Conservation (phyloP, 2,329 filamentous ascomycete species). For the Clonostachys byssicola region DNA sequence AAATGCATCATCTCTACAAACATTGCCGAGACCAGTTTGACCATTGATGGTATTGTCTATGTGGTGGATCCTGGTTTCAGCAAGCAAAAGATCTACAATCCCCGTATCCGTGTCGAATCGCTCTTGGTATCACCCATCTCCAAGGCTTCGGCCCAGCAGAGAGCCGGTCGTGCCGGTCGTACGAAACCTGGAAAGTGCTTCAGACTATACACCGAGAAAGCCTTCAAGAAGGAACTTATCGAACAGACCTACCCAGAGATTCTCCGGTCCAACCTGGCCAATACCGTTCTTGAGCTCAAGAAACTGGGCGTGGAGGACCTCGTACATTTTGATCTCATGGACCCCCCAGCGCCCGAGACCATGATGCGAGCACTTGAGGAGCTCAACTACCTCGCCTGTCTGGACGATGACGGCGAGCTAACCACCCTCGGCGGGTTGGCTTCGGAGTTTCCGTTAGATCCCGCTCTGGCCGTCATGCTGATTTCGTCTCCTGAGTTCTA, state of each 20-base stretch:
- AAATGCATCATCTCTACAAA: slow-evolving; percentile 96
- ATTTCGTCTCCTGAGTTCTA: slow-evolving; percentile 97
- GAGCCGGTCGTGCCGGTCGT: slow-evolving; percentile 98
- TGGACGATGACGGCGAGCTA: slow-evolving; percentile 93
- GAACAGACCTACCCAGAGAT: slow-evolving; percentile 97
- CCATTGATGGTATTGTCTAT: slow-evolving; percentile 98
- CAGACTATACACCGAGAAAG: slow-evolving; percentile 88
- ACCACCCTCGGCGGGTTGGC: slow-evolving; percentile 82
- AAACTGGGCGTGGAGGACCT: slow-evolving; percentile 94
- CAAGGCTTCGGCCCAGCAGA: slow-evolving; percentile 93
- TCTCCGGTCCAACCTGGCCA: slow-evolving; percentile 87
- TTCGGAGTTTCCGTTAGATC: slow-evolving; percentile 93
- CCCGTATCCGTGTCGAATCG: slow-evolving; percentile 92
- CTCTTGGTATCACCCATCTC: slow-evolving; percentile 97
- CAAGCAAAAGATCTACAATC: slow-evolving; percentile 99
- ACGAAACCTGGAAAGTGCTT: slow-evolving; percentile 98
- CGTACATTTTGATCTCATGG: slow-evolving; percentile 98
- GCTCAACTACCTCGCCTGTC: slow-evolving; percentile 92
- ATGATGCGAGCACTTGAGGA: slow-evolving; percentile 97
- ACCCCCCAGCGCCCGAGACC: slow-evolving; percentile 94
- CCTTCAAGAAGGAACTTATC: slow-evolving; percentile 97
- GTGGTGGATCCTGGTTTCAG: slow-evolving; percentile 99
- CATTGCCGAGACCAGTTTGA: slow-evolving; percentile 95
- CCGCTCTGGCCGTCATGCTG: slow-evolving; percentile 92
- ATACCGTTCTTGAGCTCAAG: slow-evolving; percentile 93